Evolutionary conservation across 1,284 basidiomycete genomes (phyloP), one percentile per base, ranked within the genome.

Genomic region (Thecaphora thlaspeos): DNA sequence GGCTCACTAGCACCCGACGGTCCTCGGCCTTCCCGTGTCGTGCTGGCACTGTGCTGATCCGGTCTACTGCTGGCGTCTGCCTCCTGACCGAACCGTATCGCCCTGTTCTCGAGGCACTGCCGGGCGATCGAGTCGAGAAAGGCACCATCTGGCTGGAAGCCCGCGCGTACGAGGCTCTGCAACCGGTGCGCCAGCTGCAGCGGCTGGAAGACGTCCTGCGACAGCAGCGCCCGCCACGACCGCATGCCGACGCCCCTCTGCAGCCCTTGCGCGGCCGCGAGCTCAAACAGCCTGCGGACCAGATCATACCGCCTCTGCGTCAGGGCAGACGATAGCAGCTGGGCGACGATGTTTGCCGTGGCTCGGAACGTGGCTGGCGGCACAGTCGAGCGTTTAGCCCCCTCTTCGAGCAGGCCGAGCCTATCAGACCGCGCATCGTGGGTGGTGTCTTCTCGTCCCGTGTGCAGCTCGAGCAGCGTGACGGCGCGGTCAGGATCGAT

Each of bases 401-500:
- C n/a, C n/a, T n/a, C n/a, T n/a, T n/a, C n/a, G n/a, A n/a, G n/a
- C n/a, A n/a, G n/a, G n/a, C n/a, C n/a, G n/a, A n/a, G n/a, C n/a
- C n/a, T n/a, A n/a, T n/a, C n/a, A n/a, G n/a, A n/a, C n/a, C n/a
- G n/a, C n/a, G n/a, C n/a, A n/a, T n/a, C n/a, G n/a, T n/a, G n/a
- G n/a, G n/a, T n/a, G n/a, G n/a, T n/a, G n/a, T n/a, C n/a, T n/a
- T n/a, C n/a, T n/a, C n/a, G n/a, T n/a, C n/a, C 26, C 26, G 26
- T 11, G 26, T 28, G 26, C 26, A 11, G 5, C 26, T 56, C 60
- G 26, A 51, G 60, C 2, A 64, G 51, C 4, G 56, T 36, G 9
- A 64, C 56, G 7, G 61, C 56, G 12, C 39, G 48, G 48, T 64
- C 61, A 22, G 56, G 44, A 22, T 64, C 46, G 14, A 56, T 17